Conservation (phyloP, 2,329 filamentous ascomycete genomes). For the Alternaria triticina region DNA sequence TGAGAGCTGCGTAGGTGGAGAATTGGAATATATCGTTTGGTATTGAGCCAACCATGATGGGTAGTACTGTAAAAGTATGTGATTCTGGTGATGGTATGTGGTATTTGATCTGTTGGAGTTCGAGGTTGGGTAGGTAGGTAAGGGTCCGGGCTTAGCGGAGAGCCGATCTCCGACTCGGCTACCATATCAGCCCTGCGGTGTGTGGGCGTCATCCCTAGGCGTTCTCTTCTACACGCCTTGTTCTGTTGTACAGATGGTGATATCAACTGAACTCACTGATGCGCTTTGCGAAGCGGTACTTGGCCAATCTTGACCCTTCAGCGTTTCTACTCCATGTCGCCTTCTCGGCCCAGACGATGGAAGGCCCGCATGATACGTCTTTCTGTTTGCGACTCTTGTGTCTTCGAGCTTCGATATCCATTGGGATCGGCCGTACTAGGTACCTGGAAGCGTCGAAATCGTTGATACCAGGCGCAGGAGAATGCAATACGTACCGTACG, state of each 20-base stretch:
- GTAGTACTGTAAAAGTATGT: neutral
- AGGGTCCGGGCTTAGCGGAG: slow-evolving; percentile 13
- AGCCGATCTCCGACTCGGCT: slow-evolving; percentile 16
- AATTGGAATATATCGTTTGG: slow-evolving; percentile 56
- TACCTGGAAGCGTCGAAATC: neutral
- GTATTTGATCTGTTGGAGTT: neutral
- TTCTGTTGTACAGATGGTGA: neutral
- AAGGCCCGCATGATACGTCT: neutral
- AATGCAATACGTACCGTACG: neutral
- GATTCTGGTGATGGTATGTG: neutral
- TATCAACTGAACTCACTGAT: neutral
- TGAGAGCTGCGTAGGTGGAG: slow-evolving; percentile 48
- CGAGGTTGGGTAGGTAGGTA: neutral
- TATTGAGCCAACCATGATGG: slow-evolving; percentile 47
- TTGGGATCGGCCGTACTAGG: neutral
- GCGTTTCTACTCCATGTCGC: neutral
- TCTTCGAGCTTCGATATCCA: neutral
- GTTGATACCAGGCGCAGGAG: neutral
- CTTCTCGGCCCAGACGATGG: neutral
- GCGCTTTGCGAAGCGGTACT: neutral
- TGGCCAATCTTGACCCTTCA: neutral
- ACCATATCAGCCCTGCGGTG: neutral
- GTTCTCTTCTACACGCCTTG: neutral
- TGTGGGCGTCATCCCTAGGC: neutral
- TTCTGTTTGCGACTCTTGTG: neutral